A percentile compares a stretch with the other conserved stretches of the same genome.
phyloP scores from a whole-genome alignment of 176 grass and related monocot genomes.

The Sorghum bicolor region Sorghum_bicolor_NCBIv3 NC_012870.2:1994001-1994500 shows the following conservation, averaged over 20 bases:
- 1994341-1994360: not conserved
- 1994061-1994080: not conserved
- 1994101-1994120: not conserved
- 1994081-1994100: not conserved
- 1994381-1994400: not conserved
- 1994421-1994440: too few relatives aligned
- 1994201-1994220: not conserved
- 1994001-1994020: not conserved
- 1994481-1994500: too few relatives aligned
- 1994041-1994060: not conserved
- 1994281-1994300: not conserved
- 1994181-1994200: not conserved
- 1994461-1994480: too few relatives aligned
- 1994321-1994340: not conserved
- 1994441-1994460: too few relatives aligned
- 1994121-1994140: not conserved
- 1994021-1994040: not conserved
- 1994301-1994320: not conserved
- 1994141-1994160: not conserved
- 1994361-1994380: not conserved
- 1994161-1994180: not conserved
- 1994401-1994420: too few relatives aligned
- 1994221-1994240: not conserved
- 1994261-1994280: not conserved
- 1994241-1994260: not conserved